A percentile compares a stretch with the other conserved stretches of the same genome.
Conservation (phyloP, 140 eudicot genomes). For the Senecio squalidus region DNA sequence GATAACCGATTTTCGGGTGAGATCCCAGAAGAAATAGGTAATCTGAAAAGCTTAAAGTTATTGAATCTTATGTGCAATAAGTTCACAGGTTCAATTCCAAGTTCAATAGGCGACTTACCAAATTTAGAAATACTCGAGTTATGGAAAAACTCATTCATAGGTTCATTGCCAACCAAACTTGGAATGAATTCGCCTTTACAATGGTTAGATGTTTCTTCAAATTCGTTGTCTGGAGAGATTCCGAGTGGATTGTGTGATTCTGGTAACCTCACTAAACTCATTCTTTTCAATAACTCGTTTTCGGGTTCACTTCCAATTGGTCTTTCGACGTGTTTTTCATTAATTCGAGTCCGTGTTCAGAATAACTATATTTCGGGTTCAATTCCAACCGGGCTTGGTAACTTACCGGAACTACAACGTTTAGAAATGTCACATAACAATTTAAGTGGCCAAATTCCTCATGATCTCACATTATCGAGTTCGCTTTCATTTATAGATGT, state of each 20-base stretch:
- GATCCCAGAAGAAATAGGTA: conserved; percentile 57
- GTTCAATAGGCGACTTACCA: conserved; percentile 50
- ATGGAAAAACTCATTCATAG: conserved; percentile 70
- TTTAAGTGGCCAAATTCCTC: conserved; percentile 64
- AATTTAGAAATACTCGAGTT: conserved; percentile 61
- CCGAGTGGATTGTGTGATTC: conserved; percentile 63
- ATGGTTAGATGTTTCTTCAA: conserved; percentile 81
- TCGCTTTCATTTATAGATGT: conserved; percentile 81
- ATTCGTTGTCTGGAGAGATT: conserved; percentile 62
- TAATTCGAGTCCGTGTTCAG: conserved; percentile 69
- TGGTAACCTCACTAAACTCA: conserved; percentile 80
- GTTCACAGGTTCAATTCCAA: conserved; percentile 61
- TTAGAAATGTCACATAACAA: conserved; percentile 68
- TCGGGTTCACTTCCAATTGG: conserved; percentile 75
- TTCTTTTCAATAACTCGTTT: conserved; percentile 69
- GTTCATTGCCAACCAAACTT: conserved; percentile 60
- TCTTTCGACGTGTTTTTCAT: conserved; percentile 56
- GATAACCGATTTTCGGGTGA: conserved; percentile 63
- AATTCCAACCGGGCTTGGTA: conserved; percentile 66
- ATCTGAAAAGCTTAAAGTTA: conserved; percentile 52
- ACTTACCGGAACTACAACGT: conserved; percentile 51
- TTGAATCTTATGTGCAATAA: conserved; percentile 77
- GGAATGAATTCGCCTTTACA: conserved; percentile 64
- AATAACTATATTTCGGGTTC: conserved; percentile 53
- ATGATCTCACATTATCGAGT: conserved; percentile 54